Conservation (phyloP, 2,329 filamentous ascomycete species). For the Neofusicoccum kwambonambiense region DNA sequence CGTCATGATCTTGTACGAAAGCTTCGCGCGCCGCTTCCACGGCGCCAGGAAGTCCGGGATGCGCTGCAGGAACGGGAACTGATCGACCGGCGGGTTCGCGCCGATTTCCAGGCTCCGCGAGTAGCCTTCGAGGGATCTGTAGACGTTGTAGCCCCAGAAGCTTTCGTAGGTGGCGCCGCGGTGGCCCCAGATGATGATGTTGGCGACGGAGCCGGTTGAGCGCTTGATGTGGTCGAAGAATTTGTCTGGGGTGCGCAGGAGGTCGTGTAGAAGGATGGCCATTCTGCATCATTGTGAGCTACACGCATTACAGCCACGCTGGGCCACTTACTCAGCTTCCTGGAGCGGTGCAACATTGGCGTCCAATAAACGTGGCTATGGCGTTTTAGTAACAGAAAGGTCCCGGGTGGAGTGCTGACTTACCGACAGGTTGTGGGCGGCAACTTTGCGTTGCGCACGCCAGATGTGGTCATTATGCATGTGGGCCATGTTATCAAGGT, state of each 20-base stretch:
- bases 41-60: conserved; percentile 35
- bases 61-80: conserved; percentile 41
- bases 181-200: conserved; percentile 26
- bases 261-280: conserved; percentile 20
- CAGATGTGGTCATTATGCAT: conserved; percentile 23
- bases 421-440: conserved; percentile 21
- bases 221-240: conserved; percentile 49
- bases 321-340: conserved; percentile 20
- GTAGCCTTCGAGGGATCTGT: conserved; percentile 43
- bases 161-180: conserved; percentile 23
- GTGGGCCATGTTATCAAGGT: conserved; percentile 43
- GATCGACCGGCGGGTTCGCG: conserved; percentile 49
- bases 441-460: conserved; percentile 27
- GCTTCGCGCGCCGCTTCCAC: conserved; percentile 22
- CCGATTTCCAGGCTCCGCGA: conserved; percentile 45
- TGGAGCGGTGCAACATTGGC: conserved; percentile 19
- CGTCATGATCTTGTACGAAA: conserved; percentile 21
- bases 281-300: conserved; percentile 3
- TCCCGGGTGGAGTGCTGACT: background rate
- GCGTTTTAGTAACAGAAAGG: background rate
- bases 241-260: conserved; percentile 24
- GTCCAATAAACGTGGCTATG: conserved; percentile 14
- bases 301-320: background rate
- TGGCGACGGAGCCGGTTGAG: conserved; percentile 50
- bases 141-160: conserved; percentile 34